Evolutionary conservation across 179 eudicot species (phyloP).

Genomic region (Patellifolia procumbens): DNA sequence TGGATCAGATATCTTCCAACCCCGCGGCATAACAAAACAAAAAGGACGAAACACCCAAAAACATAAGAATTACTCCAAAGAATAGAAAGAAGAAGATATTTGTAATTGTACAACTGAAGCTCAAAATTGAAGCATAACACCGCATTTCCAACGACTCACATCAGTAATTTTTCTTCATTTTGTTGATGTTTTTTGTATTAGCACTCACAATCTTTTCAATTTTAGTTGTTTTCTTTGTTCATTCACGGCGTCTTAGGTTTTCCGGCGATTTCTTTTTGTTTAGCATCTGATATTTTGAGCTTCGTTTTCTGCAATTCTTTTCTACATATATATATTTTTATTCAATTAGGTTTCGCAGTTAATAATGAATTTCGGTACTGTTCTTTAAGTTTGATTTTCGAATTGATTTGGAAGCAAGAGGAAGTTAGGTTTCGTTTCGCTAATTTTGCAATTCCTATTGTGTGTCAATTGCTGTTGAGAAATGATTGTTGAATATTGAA

Average conservation of each 20-base stretch:
- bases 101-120: too few relatives aligned
- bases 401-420: too few relatives aligned
- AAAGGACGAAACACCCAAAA: too few relatives aligned
- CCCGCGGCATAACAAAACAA: too few relatives aligned
- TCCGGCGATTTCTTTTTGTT: not conserved
- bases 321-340: too few relatives aligned
- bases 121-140: not conserved
- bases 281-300: not conserved
- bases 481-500: not conserved
- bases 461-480: not conserved
- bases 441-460: too few relatives aligned
- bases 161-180: not conserved
- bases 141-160: not conserved
- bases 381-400: not conserved
- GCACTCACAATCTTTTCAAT: too few relatives aligned
- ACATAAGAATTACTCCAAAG: too few relatives aligned
- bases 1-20: too few relatives aligned
- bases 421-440: too few relatives aligned
- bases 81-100: too few relatives aligned
- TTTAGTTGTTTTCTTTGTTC: not conserved
- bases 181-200: too few relatives aligned
- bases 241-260: conserved; percentile 11
- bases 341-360: not conserved
- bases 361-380: conserved; percentile 7
- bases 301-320: not conserved